Conservation (phyloP, 2,329 filamentous ascomycete genomes). For the Plenodomus tracheiphilus region DNA sequence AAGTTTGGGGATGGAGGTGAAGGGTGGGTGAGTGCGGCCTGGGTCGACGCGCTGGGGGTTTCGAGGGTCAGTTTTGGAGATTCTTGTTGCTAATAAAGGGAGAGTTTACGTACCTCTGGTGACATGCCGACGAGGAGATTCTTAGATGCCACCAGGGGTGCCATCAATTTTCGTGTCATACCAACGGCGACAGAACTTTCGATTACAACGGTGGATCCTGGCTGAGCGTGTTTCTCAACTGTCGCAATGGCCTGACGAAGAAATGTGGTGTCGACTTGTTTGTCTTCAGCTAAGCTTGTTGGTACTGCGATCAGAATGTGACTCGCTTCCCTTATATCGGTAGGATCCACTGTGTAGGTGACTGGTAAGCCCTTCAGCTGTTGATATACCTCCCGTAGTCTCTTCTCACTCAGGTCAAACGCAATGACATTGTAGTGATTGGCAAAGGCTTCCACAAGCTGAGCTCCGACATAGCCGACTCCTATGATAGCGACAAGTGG, state of each 20-base stretch:
- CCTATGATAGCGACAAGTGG: conserved; percentile 50
- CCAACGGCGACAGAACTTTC: conserved; percentile 60
- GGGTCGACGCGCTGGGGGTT: conserved; percentile 52
- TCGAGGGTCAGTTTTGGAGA: neutral
- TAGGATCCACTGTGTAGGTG: conserved; percentile 24
- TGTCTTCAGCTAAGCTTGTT: conserved; percentile 53
- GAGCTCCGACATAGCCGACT: conserved; percentile 57
- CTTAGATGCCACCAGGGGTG: conserved; percentile 45
- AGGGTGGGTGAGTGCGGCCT: conserved; percentile 48
- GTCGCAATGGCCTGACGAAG: conserved; percentile 50
- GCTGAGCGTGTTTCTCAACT: conserved; percentile 48
- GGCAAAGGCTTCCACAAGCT: conserved; percentile 54
- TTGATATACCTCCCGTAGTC: conserved; percentile 3
- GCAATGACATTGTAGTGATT: conserved; percentile 49
- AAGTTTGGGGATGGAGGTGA: conserved; percentile 56
- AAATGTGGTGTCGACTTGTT: conserved; percentile 54
- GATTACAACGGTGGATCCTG: conserved; percentile 55
- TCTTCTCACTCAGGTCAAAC: conserved; percentile 13
- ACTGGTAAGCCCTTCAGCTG: conserved; percentile 8
- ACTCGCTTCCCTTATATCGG: conserved; percentile 49
- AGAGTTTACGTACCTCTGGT: conserved; percentile 15
- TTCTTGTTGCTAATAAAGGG: neutral
- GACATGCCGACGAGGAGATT: conserved; percentile 42
- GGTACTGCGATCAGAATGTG: conserved; percentile 61
- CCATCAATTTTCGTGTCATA: conserved; percentile 57